phyloP scores from a whole-genome alignment of 106 monocot genomes.

The Platanthera zijinensis region DNA sequence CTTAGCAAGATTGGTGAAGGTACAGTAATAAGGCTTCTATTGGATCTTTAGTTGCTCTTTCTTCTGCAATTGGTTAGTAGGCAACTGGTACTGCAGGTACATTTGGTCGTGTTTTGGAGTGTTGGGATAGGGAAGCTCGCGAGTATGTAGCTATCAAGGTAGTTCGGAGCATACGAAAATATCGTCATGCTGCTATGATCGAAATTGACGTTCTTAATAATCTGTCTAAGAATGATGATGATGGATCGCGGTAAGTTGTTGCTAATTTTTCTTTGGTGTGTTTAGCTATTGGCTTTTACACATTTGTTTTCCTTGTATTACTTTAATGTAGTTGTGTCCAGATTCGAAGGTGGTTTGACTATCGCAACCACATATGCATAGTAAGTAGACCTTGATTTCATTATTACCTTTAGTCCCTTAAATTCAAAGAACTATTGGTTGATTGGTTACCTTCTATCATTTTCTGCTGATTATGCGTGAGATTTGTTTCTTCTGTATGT shows the following conservation, averaged over 20 bases:
- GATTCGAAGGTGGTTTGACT: constrained; percentile 92
- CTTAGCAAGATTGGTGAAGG: constrained; percentile 96
- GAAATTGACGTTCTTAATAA: constrained; percentile 88
- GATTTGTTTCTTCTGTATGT: background rate
- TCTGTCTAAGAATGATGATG: constrained; percentile 62
- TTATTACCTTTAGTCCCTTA: background rate
- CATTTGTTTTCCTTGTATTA: background rate
- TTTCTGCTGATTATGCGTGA: background rate
- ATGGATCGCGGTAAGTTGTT: constrained; percentile 59
- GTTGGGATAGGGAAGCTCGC: constrained; percentile 85
- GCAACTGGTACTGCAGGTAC: constrained; percentile 55
- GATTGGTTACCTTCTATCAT: background rate
- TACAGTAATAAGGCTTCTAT: constrained; percentile 20
- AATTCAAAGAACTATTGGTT: background rate
- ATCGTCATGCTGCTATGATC: constrained; percentile 84
- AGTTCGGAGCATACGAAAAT: constrained; percentile 77
- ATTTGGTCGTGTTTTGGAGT: constrained; percentile 96
- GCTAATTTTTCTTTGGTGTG: constrained; percentile 6
- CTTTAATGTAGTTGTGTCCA: constrained; percentile 67
- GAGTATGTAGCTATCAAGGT: constrained; percentile 92
- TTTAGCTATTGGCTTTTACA: background rate
- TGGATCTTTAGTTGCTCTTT: constrained; percentile 1
- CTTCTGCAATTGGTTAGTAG: constrained; percentile 4
- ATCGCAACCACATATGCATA: constrained; percentile 92
- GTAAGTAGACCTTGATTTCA: constrained; percentile 39